Percentiles rank a stretch among this genome's conserved stretches.
Conservation (phyloP, 257 asterid genomes). For the Thymus mandschuricus region DNA sequence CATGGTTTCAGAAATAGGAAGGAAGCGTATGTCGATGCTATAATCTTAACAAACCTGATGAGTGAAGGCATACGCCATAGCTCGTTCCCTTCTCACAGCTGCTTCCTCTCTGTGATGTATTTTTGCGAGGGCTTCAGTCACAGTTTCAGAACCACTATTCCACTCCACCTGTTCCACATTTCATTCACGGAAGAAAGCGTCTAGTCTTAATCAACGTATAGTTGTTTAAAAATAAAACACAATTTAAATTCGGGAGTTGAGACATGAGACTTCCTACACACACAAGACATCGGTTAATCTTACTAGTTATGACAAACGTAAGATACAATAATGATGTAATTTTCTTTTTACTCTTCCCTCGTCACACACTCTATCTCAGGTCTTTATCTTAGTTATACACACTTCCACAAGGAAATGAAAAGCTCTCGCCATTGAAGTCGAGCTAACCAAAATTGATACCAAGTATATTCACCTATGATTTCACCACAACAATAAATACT, state of each 20-base stretch:
- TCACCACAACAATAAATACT: neutral
- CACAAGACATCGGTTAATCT: neutral
- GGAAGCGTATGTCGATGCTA: neutral
- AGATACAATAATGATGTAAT: neutral
- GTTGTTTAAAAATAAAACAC: neutral
- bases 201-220: neutral
- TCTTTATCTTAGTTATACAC: neutral
- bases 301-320: neutral
- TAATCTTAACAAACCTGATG: slow-evolving; percentile 62
- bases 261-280: neutral
- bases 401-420: neutral
- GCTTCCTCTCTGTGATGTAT: slow-evolving; percentile 96
- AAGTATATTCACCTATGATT: neutral
- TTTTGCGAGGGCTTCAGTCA: slow-evolving; percentile 71
- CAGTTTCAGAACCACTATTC: slow-evolving; percentile 78
- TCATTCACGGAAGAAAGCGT: slow-evolving; percentile 8
- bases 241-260: neutral
- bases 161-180: slow-evolving; percentile 75
- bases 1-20: neutral
- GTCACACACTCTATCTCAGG: neutral
- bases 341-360: neutral
- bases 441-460: neutral
- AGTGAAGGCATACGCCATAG: slow-evolving; percentile 92
- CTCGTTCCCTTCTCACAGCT: slow-evolving; percentile 82
- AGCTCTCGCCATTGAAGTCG: neutral